A percentile compares a stretch with the other conserved stretches of the same genome.
phyloP scores from a whole-genome alignment of 129 eudicot genomes.

The Flaveria ramosissima region DNA sequence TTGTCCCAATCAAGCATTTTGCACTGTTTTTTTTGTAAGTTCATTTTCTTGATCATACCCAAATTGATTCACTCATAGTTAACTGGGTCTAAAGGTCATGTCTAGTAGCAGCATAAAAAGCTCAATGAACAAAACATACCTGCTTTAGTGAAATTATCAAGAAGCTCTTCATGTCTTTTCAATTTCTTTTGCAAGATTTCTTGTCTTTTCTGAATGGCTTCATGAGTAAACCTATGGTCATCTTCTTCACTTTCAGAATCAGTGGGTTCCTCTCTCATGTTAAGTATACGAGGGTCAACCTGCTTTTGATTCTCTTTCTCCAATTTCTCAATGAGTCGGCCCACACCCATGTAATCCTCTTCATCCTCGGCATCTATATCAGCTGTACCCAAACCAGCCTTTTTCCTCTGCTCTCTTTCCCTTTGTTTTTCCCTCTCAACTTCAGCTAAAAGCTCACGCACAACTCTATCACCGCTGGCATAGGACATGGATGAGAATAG shows the following conservation, averaged over 20 bases:
- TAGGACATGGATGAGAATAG: slow-evolving; percentile 13
- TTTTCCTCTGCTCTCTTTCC: slow-evolving; percentile 55
- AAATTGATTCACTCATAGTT: not conserved
- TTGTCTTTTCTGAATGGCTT: slow-evolving; percentile 14
- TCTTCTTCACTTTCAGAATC: slow-evolving; percentile 82
- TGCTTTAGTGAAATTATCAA: not conserved
- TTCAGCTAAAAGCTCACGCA: slow-evolving; percentile 36
- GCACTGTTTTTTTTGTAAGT: not conserved
- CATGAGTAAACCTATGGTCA: slow-evolving; percentile 41
- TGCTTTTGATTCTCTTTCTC: slow-evolving; percentile 51
- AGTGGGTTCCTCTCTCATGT: slow-evolving; percentile 51
- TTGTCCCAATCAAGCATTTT: not conserved
- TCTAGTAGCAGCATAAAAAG: slow-evolving; percentile 1
- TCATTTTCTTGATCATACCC: not conserved
- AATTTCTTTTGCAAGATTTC: slow-evolving; percentile 12
- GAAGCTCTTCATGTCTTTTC: slow-evolving; percentile 15
- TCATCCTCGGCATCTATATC: slow-evolving; percentile 73
- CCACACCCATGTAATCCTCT: slow-evolving; percentile 79
- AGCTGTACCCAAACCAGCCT: slow-evolving; percentile 57
- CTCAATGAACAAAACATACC: not conserved
- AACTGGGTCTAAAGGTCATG: slow-evolving; percentile 13
- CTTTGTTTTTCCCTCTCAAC: slow-evolving; percentile 49
- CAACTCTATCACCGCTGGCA: slow-evolving; percentile 26
- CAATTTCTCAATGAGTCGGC: slow-evolving; percentile 59
- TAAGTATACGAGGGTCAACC: slow-evolving; percentile 27